phyloP scores from a whole-genome alignment of 257 asterid genomes.

The Cynanchum wilfordii region DNA sequence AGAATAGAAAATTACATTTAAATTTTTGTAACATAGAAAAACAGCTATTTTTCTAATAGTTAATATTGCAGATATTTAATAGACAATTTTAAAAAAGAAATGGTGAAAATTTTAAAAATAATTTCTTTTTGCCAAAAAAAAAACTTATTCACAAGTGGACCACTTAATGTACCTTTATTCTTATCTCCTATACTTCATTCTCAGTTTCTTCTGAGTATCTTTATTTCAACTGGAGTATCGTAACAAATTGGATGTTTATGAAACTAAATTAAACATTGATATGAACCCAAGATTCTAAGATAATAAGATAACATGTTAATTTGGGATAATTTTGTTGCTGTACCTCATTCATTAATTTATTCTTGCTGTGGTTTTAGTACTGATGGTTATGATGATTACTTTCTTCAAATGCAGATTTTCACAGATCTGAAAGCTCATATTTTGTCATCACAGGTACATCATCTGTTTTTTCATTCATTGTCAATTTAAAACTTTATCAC shows the following conservation, averaged over 20 bases:
- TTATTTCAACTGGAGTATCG: too few species aligned
- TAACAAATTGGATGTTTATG: too few species aligned
- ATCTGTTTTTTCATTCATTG: constrained; percentile 2
- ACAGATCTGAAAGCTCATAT: constrained; percentile 80
- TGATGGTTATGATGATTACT: neutral
- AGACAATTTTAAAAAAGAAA: too few species aligned
- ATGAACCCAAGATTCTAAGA: neutral
- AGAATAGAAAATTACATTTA: too few species aligned
- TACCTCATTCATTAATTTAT: neutral
- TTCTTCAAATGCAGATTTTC: constrained; percentile 61
- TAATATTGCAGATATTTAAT: too few species aligned
- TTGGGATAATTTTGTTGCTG: neutral
- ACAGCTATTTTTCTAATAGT: too few species aligned
- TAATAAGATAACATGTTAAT: neutral
- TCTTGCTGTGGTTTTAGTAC: neutral
- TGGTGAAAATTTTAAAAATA: too few species aligned
- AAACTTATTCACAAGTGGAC: too few species aligned
- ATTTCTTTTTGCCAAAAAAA: too few species aligned
- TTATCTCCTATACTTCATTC: neutral
- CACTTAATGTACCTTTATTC: neutral
- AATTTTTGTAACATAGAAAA: too few species aligned
- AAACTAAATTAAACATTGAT: neutral
- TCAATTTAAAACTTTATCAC: neutral
- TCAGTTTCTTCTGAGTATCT: neutral
- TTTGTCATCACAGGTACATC: constrained; percentile 75